phyloP scores from a whole-genome alignment of 1,284 basidiomycete genomes.

The Retiboletus fuscus region DNA sequence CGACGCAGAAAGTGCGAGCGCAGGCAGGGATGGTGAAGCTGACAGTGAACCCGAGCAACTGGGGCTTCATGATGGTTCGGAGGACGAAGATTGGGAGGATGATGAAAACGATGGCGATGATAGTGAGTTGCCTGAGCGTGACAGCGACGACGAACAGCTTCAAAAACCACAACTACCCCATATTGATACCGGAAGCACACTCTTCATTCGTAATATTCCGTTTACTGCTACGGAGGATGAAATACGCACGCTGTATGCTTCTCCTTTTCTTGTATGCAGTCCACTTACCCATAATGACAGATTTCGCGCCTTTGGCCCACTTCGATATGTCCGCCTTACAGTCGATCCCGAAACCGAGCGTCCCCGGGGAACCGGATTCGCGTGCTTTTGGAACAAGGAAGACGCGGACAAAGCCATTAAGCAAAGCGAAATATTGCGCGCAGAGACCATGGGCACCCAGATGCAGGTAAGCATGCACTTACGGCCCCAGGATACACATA shows the following conservation, averaged over 20 bases:
- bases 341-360: constrained; percentile 87
- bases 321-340: constrained; percentile 94
- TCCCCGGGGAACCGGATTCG: constrained; percentile 95
- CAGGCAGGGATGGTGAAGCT: constrained; percentile 44
- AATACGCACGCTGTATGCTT: constrained; percentile 78
- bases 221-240: constrained; percentile 95
- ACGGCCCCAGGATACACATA: neutral
- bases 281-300: constrained; percentile 45
- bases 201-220: constrained; percentile 95
- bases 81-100: constrained; percentile 50
- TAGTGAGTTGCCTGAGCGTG: constrained; percentile 59
- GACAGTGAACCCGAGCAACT: constrained; percentile 52
- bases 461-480: constrained; percentile 45
- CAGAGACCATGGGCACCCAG: constrained; percentile 66
- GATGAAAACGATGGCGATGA: constrained; percentile 52
- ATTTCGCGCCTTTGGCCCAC: constrained; percentile 90
- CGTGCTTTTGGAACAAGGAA: constrained; percentile 95
- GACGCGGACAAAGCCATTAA: constrained; percentile 89
- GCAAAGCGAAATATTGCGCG: constrained; percentile 80
- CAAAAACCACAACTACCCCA: constrained; percentile 80
- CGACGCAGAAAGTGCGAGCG: constrained; percentile 47
- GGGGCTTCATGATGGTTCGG: constrained; percentile 56
- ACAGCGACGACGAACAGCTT: constrained; percentile 53
- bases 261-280: constrained; percentile 4
- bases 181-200: constrained; percentile 87